A percentile compares a stretch with the other conserved stretches of the same genome.
Conservation (phyloP, 2,329 filamentous ascomycete genomes). For the Colletotrichum gigasporum region DNA sequence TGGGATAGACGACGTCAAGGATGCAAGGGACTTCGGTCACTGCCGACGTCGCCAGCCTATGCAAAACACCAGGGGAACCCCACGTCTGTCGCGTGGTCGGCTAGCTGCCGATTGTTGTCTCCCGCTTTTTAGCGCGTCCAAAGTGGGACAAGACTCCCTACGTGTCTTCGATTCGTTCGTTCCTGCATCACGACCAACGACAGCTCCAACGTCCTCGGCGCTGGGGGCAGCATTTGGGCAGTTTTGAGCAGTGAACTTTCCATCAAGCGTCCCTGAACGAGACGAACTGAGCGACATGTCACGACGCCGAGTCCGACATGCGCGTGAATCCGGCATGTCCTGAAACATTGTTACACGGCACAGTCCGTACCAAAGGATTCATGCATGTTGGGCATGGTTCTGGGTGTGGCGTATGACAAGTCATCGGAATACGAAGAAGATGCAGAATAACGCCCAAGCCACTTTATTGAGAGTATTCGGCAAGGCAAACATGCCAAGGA, state of each 20-base stretch:
- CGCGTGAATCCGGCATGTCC: neutral
- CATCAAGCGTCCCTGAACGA: no score
- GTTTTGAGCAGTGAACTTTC: no score
- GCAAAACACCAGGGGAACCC: neutral
- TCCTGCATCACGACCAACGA: neutral
- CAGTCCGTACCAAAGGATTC: neutral
- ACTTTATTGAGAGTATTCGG: neutral
- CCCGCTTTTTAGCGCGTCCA: neutral
- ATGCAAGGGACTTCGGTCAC: constrained; percentile 1
- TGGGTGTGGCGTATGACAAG: neutral
- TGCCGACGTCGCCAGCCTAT: neutral
- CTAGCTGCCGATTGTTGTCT: neutral
- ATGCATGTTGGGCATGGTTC: neutral
- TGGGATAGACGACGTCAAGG: neutral
- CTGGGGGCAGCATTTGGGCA: no score
- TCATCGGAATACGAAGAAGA: neutral
- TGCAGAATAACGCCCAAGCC: neutral
- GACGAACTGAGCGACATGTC: no score
- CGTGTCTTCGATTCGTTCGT: neutral
- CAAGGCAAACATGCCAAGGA: neutral
- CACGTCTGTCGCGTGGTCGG: constrained; percentile 2
- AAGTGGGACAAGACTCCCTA: neutral
- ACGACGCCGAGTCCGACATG: neutral
- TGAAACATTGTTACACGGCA: neutral
- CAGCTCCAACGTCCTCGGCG: neutral